Evolutionary conservation across 1,139 yeast species (phyloP).

Genomic region (Lodderomyces margitis): DNA sequence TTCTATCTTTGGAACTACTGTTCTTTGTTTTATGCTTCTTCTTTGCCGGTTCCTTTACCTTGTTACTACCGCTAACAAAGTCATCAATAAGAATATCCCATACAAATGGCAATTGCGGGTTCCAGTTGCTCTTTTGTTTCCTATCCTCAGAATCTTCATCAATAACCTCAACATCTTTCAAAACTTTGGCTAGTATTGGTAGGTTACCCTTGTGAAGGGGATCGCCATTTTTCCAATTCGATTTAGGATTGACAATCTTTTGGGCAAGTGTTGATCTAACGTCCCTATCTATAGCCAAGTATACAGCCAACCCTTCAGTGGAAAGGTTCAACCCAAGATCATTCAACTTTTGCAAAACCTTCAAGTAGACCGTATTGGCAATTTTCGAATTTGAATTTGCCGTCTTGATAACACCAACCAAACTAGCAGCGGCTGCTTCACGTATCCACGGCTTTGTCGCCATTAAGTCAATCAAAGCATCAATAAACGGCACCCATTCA

Average conservation of each 20-base stretch:
- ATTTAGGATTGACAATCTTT: slow-evolving; percentile 26
- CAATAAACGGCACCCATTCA: slow-evolving; percentile 38
- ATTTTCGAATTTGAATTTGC: slow-evolving; percentile 8
- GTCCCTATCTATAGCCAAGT: slow-evolving; percentile 46
- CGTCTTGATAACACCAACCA: slow-evolving; percentile 48
- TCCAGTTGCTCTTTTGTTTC: slow-evolving; percentile 67
- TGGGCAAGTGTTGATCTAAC: slow-evolving; percentile 26
- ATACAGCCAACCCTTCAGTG: slow-evolving; percentile 79
- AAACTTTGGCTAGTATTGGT: slow-evolving; percentile 56
- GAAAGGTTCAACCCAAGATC: slow-evolving; percentile 59
- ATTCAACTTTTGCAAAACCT: slow-evolving; percentile 44
- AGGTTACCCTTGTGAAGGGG: slow-evolving; percentile 74
- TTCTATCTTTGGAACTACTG: slow-evolving; percentile 14
- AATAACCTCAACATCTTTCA: slow-evolving; percentile 53
- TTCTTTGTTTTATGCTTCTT: slow-evolving; percentile 21
- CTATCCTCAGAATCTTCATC: slow-evolving; percentile 33
- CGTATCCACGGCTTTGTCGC: slow-evolving; percentile 77
- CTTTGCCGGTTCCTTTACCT: slow-evolving; percentile 15
- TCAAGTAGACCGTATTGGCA: slow-evolving; percentile 17
- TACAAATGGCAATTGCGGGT: slow-evolving; percentile 76
- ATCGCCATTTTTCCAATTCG: slow-evolving; percentile 67
- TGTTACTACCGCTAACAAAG: slow-evolving; percentile 24
- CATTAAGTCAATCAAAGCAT: slow-evolving; percentile 57
- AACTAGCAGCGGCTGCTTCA: slow-evolving; percentile 74
- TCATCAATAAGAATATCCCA: slow-evolving; percentile 66